Percentiles rank a stretch among this genome's conserved stretches.
phyloP scores from a whole-genome alignment of 2,329 filamentous ascomycete species.

The Clonostachys rhizophaga region DNA sequence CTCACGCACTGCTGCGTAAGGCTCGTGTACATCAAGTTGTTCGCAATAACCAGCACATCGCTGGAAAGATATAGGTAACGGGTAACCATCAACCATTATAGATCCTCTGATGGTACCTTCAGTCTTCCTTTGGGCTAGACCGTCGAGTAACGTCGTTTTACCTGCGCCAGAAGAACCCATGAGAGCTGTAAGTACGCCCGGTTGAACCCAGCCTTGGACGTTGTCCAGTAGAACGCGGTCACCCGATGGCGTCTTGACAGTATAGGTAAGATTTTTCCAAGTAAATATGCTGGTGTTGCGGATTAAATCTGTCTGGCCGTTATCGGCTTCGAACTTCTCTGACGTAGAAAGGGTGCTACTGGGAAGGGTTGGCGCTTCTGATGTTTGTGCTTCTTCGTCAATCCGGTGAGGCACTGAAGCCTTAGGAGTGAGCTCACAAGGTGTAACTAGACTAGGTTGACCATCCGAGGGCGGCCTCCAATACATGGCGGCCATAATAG shows the following conservation, averaged over 20 bases:
- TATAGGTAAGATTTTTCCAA: constrained; percentile 38
- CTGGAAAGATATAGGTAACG: constrained; percentile 27
- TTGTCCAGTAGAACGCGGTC: constrained; percentile 68
- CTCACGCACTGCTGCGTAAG: constrained; percentile 48
- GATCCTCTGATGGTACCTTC: constrained; percentile 5
- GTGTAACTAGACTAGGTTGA: no score
- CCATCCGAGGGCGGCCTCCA: no score
- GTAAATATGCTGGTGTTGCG: constrained; percentile 25
- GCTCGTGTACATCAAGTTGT: constrained; percentile 7
- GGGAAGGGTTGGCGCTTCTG: no score
- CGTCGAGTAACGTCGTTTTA: constrained; percentile 7
- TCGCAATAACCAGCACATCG: constrained; percentile 6
- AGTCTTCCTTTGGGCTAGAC: constrained; percentile 5
- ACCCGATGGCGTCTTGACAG: constrained; percentile 67
- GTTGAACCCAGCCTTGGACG: constrained; percentile 86
- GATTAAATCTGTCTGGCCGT: no score
- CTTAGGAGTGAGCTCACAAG: constrained; percentile 8
- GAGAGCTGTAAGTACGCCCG: constrained; percentile 77
- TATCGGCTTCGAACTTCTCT: no score
- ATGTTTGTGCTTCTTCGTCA: neutral
- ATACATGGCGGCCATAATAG: constrained; percentile 57
- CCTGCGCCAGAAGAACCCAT: constrained; percentile 54
- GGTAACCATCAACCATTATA: constrained; percentile 53
- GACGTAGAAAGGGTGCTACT: no score
- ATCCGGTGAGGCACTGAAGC: neutral